phyloP scores from a whole-genome alignment of 2,329 filamentous ascomycete genomes.

The Drechslera avenae region DNA sequence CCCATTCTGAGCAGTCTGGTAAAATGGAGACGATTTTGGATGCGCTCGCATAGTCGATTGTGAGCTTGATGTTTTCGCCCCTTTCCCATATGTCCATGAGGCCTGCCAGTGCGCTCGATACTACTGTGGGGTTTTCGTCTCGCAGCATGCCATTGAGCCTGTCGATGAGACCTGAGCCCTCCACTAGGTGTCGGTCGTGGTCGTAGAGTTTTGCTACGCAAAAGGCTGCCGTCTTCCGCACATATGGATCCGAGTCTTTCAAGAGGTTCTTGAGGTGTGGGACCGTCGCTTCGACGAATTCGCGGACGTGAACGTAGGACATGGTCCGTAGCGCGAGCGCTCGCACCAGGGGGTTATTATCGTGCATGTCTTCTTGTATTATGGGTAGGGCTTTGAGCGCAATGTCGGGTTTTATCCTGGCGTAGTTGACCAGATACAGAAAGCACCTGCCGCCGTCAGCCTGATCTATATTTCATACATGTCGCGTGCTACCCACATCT shows the following conservation, averaged over 20 bases:
- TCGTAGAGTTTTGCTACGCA: conserved; percentile 98
- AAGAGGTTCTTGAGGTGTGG: conserved; percentile 82
- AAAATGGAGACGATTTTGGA: conserved; percentile 98
- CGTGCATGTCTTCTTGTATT: conserved; percentile 89
- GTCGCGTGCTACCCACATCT: conserved; percentile 71
- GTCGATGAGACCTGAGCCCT: conserved; percentile 89
- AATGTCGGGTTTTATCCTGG: conserved; percentile 89
- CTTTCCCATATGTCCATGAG: conserved; percentile 99
- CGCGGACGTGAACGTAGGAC: conserved; percentile 94
- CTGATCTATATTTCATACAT: neutral
- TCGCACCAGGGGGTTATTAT: conserved; percentile 87
- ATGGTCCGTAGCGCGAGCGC: conserved; percentile 92
- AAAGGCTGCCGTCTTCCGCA: conserved; percentile 95
- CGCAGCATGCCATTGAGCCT: conserved; percentile 85
- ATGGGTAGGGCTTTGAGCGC: conserved; percentile 91
- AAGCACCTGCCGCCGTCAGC: conserved; percentile 76
- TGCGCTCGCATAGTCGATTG: conserved; percentile 95
- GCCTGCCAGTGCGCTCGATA: conserved; percentile 87
- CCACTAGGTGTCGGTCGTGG: conserved; percentile 88
- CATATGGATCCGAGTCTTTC: conserved; percentile 88
- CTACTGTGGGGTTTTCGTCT: conserved; percentile 96
- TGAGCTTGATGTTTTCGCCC: conserved; percentile 95
- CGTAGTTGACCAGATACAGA: conserved; percentile 95
- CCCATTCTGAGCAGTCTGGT: conserved; percentile 98
- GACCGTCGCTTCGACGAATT: conserved; percentile 91